Evolutionary conservation across 2,329 filamentous ascomycete genomes (phyloP).

Genomic region (Aspergillus intermedius): DNA sequence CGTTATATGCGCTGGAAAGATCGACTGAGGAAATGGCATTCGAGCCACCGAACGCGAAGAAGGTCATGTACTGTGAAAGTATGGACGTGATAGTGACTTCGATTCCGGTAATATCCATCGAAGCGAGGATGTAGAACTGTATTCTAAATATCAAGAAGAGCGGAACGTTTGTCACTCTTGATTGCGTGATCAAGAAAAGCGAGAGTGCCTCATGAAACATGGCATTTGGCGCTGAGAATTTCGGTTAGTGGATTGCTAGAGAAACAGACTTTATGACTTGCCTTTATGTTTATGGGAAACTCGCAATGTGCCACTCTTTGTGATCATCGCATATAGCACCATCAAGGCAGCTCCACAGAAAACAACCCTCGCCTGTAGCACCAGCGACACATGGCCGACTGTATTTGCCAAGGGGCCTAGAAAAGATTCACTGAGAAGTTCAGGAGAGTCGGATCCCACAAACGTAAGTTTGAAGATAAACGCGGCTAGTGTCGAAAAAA

Average conservation of each 20-base stretch:
- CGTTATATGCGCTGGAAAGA: slow-evolving; percentile 91
- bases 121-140: slow-evolving; percentile 49
- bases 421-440: slow-evolving; percentile 53
- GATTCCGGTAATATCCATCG: slow-evolving; percentile 34
- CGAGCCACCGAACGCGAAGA: slow-evolving; percentile 84
- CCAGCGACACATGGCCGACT: slow-evolving; percentile 37
- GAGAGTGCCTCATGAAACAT: slow-evolving; percentile 60
- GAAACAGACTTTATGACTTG: slow-evolving; percentile 8
- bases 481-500: slow-evolving; percentile 49
- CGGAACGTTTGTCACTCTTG: slow-evolving; percentile 75
- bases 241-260: slow-evolving; percentile 6
- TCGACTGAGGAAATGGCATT: slow-evolving; percentile 97
- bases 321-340: slow-evolving; percentile 18
- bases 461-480: slow-evolving; percentile 87
- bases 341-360: slow-evolving; percentile 41
- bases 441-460: slow-evolving; percentile 78
- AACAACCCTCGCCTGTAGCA: slow-evolving; percentile 46
- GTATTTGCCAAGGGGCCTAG: slow-evolving; percentile 30
- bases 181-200: slow-evolving; percentile 80
- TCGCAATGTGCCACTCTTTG: slow-evolving; percentile 5
- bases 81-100: slow-evolving; percentile 65
- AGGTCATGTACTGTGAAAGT: slow-evolving; percentile 72
- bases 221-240: slow-evolving; percentile 11
- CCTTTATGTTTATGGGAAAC: slow-evolving; percentile 5
- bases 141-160: slow-evolving; percentile 70